Evolutionary conservation across 2,329 filamentous ascomycete species (phyloP).

Genomic region (Paecilomyces niveus): DNA sequence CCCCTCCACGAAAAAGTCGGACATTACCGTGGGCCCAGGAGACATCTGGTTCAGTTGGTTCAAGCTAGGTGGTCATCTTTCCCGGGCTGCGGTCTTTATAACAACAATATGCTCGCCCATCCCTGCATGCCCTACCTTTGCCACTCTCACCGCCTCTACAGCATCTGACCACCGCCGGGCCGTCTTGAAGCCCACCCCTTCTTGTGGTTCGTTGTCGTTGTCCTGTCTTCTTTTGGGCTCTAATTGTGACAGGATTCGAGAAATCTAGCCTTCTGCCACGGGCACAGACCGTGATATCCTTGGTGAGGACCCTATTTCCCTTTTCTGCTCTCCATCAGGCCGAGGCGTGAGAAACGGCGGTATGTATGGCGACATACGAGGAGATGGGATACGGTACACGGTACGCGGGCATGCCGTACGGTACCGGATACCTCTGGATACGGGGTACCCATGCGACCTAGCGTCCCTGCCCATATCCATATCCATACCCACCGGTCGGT

Average conservation of each 20-base stretch:
- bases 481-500: not conserved
- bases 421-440: not conserved
- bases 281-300: not conserved
- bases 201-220: not conserved
- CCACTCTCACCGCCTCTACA: not conserved
- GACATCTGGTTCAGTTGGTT: not conserved
- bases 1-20: conserved; percentile 13
- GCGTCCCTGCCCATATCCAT: not conserved
- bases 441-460: too few species aligned
- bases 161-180: not conserved
- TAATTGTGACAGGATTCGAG: not conserved
- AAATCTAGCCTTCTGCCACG: not conserved
- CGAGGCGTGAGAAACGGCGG: not conserved
- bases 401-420: not conserved
- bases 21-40: conserved; percentile 13
- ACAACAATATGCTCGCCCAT: conserved; percentile 1
- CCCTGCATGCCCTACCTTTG: not conserved
- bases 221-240: not conserved
- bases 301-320: not conserved
- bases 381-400: not conserved
- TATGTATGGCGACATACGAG: not conserved
- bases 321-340: not conserved
- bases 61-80: not conserved
- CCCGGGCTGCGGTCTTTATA: not conserved
- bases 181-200: not conserved